These are phyloP conservation scores for Blastobotrys proliferans DNA, from an alignment of 1,139 yeast species.

Conservation along the genomic window DNA sequence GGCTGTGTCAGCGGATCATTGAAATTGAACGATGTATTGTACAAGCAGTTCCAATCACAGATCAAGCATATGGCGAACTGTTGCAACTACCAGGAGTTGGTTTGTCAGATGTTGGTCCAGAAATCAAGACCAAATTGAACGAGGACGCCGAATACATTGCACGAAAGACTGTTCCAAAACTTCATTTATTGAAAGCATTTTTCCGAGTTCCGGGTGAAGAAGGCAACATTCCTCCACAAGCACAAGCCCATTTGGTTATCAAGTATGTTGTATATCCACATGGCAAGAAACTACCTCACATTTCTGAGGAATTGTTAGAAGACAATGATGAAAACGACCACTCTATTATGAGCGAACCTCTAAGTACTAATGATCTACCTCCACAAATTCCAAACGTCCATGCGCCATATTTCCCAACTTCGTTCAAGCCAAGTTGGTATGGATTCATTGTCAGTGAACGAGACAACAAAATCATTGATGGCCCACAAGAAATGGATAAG, in stretches of 20 bases:
- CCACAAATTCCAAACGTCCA: slow-evolving; percentile 60
- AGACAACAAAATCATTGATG: slow-evolving; percentile 74
- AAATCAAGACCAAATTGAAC: slow-evolving; percentile 10
- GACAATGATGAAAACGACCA: slow-evolving; percentile 48
- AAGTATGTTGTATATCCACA: slow-evolving; percentile 75
- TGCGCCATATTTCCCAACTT: slow-evolving; percentile 73
- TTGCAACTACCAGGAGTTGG: slow-evolving; percentile 76
- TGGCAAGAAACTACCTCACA: slow-evolving; percentile 41
- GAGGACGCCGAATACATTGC: slow-evolving; percentile 16
- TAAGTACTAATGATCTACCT: slow-evolving; percentile 56
- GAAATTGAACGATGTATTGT: slow-evolving; percentile 69
- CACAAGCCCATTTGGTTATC: slow-evolving; percentile 69
- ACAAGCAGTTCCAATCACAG: slow-evolving; percentile 66
- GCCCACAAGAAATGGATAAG: slow-evolving; percentile 53
- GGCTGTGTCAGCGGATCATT: slow-evolving; percentile 55
- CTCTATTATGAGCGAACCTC: slow-evolving; percentile 70
- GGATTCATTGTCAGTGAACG: slow-evolving; percentile 66
- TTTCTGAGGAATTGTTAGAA: slow-evolving; percentile 35
- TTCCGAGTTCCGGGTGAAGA: slow-evolving; percentile 88
- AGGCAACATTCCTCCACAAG: slow-evolving; percentile 62
- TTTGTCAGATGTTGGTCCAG: slow-evolving; percentile 17
- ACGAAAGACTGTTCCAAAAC: slow-evolving; percentile 44
- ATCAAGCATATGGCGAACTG: slow-evolving; percentile 53
- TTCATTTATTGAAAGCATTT: slow-evolving; percentile 65
- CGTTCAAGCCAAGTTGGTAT: slow-evolving; percentile 50